Conservation (phyloP, 2,329 filamentous ascomycete species). For the Fusarium albosuccineum region DNA sequence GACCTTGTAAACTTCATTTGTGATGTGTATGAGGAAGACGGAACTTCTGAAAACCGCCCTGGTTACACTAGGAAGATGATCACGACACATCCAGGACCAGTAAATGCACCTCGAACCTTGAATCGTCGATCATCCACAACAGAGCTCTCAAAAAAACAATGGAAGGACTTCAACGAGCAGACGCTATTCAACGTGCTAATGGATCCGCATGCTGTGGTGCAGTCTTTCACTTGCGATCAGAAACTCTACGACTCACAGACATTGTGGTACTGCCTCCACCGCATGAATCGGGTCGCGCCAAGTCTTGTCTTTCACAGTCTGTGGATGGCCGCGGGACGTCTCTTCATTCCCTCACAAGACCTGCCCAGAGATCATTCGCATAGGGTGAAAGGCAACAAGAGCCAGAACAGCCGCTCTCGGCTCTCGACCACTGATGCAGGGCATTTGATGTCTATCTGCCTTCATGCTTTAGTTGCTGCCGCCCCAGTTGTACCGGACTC, state of each 20-base stretch:
- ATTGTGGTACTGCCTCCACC: conserved; percentile 73
- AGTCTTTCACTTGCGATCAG: conserved; percentile 68
- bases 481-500: conserved; percentile 64
- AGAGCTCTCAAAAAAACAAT: conserved; percentile 55
- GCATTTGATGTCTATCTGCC: conserved; percentile 68
- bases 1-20: conserved; percentile 72
- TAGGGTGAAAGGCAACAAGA: conserved; percentile 47
- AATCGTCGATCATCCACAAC: conserved; percentile 18
- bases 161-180: conserved; percentile 73
- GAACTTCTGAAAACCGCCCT: conserved; percentile 62
- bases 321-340: conserved; percentile 70
- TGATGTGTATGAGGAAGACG: conserved; percentile 69
- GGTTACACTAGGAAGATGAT: background rate
- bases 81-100: conserved; percentile 26
- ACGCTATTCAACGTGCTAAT: conserved; percentile 74
- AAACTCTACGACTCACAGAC: conserved; percentile 71
- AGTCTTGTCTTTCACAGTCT: conserved; percentile 73
- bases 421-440: conserved; percentile 65
- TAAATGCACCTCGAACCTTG: conserved; percentile 22
- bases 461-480: conserved; percentile 72
- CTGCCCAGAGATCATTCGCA: conserved; percentile 56
- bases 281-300: conserved; percentile 68
- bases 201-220: conserved; percentile 65
- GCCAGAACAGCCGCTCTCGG: conserved; percentile 50
- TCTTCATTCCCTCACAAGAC: conserved; percentile 68